Base-by-base conservation (phyloP, 2,329 filamentous ascomycete genomes). In the Chaetoscypha palmicola region DNA sequence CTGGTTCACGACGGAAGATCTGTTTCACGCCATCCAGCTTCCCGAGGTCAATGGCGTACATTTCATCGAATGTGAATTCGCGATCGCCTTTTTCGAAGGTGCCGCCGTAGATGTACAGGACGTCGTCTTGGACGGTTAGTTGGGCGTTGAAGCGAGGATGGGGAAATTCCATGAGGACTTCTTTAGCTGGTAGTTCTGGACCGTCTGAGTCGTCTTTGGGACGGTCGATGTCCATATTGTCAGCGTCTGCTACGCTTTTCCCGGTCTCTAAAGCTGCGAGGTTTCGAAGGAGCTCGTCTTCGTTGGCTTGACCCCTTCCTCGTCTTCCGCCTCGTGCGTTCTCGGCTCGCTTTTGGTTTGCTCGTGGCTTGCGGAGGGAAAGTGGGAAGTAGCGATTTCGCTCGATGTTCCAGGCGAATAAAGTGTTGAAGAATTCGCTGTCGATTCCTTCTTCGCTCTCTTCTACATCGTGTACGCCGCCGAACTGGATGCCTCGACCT, bases 11-110 rank as follows among this genome's bases (percentile, higher is more conserved):
- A 62, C 74, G 86, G 69, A 91, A 97, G 37, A 97, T 77, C 65
- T 96, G 85, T 62, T 89, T 91, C 52, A 92, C 91, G 3, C 92
- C 92, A 55, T 97, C 89, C 48, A 98, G 73, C 65, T 95, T 96
- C 47, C 84, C 90, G n/a, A 98, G 72, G 58, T 98, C 89, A 47
- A 97, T 81, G 2, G 88, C 83, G 66, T 94, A 94, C 65, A 98
- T 72, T 58, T 98, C 92, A 56, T 96, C 90, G 64, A 97, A 95
- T 0, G 90, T 97, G 58, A 86, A 95, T 64, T 98, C 92, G 17
- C 87, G 77, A 58, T 98, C 92, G 14, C 87, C 91, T 62, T 94
- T 92, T 62, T 98, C 92, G 58, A 85, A 96, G 0, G 91, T 98
- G 14, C 92, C 92, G 22, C 92, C 90, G 59, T 94, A 97, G 42